phyloP scores from a whole-genome alignment of 768 basidiomycete species.

The Tubosaeta sp. region DNA sequence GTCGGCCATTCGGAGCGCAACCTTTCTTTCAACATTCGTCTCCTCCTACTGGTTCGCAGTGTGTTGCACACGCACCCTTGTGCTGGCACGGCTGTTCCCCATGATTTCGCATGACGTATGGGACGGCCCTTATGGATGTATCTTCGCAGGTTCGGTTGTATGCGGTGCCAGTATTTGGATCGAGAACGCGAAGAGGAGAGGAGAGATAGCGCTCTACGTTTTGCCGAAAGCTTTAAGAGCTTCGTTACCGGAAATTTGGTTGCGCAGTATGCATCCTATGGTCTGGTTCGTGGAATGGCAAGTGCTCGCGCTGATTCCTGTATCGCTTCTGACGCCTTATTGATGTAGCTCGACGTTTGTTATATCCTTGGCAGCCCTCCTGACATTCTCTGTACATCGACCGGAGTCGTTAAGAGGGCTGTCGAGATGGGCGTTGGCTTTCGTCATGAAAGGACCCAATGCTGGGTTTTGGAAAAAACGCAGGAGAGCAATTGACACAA shows the following conservation, averaged over 20 bases:
- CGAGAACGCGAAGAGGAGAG: slow-evolving; percentile 64
- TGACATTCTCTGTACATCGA: slow-evolving; percentile 58
- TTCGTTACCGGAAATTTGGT: slow-evolving; percentile 53
- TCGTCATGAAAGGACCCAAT: slow-evolving; percentile 59
- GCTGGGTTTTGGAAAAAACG: slow-evolving; percentile 48
- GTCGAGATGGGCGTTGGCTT: slow-evolving; percentile 66
- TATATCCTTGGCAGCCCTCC: slow-evolving; percentile 58
- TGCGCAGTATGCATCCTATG: slow-evolving; percentile 40
- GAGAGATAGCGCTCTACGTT: slow-evolving; percentile 79
- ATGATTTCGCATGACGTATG: slow-evolving; percentile 71
- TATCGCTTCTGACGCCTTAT: slow-evolving; percentile 9
- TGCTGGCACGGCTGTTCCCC: slow-evolving; percentile 60
- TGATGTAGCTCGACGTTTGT: slow-evolving; percentile 50
- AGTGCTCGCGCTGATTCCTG: slow-evolving; percentile 9
- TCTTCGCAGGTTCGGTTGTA: slow-evolving; percentile 60
- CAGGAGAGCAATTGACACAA: slow-evolving; percentile 13
- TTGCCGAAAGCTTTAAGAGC: slow-evolving; percentile 66
- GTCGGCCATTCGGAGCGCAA: slow-evolving; percentile 58
- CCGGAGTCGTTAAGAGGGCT: slow-evolving; percentile 68
- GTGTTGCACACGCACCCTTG: slow-evolving; percentile 63
- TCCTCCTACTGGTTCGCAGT: slow-evolving; percentile 67
- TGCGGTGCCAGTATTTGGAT: slow-evolving; percentile 79
- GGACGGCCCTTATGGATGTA: slow-evolving; percentile 71
- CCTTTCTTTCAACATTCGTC: slow-evolving; percentile 71
- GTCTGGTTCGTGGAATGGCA: slow-evolving; percentile 53